Conservation (phyloP, 257 asterid genomes). For the Nicotiana sylvestris region DNA sequence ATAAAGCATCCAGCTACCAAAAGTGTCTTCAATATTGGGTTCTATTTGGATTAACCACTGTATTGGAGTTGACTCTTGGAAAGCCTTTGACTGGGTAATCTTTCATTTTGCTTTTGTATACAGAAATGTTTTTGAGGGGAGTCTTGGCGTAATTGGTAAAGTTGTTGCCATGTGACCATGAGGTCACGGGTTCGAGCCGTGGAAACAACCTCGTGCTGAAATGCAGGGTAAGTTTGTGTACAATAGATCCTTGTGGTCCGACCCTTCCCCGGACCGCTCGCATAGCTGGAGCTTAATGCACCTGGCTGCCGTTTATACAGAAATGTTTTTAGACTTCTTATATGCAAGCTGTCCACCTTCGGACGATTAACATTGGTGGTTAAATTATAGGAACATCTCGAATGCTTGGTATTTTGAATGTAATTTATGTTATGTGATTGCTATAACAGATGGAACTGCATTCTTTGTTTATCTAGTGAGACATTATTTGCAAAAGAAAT, state of each 20-base stretch:
- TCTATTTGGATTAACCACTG: conserved; percentile 19
- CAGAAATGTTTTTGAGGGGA: not conserved
- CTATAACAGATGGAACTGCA: not conserved
- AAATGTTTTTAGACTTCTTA: not conserved
- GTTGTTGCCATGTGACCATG: too few relatives aligned
- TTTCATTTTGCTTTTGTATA: not conserved
- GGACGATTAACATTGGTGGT: not conserved
- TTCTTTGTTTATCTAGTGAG: not conserved
- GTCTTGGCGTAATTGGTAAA: too few relatives aligned
- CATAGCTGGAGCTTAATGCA: too few relatives aligned
- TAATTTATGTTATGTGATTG: not conserved
- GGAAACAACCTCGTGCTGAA: too few relatives aligned
- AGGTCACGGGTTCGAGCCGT: too few relatives aligned
- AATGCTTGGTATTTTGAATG: not conserved
- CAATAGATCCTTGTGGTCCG: too few relatives aligned
- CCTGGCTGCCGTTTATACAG: not conserved
- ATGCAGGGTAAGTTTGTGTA: too few relatives aligned
- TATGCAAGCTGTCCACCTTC: not conserved
- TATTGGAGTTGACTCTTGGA: not conserved
- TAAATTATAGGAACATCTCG: not conserved
- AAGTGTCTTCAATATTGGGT: conserved; percentile 27
- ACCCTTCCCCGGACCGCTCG: too few relatives aligned
- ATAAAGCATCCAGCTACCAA: conserved; percentile 12
- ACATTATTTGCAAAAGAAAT: not conserved
- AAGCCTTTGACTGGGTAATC: not conserved